These are phyloP conservation scores for Sphaerulina populicola DNA, from an alignment of 2,329 filamentous ascomycete genomes.

Conservation along the genomic window DNA sequence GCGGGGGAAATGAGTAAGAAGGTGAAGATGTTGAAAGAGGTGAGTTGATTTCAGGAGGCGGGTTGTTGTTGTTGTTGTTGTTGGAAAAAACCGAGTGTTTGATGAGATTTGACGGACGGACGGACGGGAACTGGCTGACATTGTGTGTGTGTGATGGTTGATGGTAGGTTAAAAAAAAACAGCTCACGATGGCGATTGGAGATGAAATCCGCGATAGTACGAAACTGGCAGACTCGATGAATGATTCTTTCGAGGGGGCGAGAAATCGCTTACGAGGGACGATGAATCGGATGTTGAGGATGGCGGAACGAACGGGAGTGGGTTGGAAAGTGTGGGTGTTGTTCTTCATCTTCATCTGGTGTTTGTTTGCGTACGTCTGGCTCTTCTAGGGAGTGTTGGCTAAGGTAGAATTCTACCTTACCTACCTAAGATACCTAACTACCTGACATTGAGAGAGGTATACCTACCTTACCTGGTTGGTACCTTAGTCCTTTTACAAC, in stretches of 20 bases:
- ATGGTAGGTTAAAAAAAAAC: too few species aligned
- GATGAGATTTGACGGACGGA: background rate
- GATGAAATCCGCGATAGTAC: slow-evolving; percentile 90
- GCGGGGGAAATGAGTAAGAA: slow-evolving; percentile 86
- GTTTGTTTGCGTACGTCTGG: slow-evolving; percentile 91
- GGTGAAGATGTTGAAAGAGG: slow-evolving; percentile 80
- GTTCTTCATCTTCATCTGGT: slow-evolving; percentile 75
- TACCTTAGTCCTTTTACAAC: too few species aligned
- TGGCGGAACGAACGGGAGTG: slow-evolving; percentile 91
- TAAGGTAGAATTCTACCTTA: too few species aligned
- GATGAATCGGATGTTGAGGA: slow-evolving; percentile 93
- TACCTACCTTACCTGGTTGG: too few species aligned
- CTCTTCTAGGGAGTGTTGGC: too few species aligned
- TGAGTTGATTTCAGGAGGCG: too few species aligned
- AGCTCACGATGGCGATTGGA: slow-evolving; percentile 80
- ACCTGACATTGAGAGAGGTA: too few species aligned
- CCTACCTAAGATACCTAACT: too few species aligned
- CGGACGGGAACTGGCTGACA: background rate
- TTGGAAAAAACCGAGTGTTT: too few species aligned
- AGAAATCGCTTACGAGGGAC: slow-evolving; percentile 73
- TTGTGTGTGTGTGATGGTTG: slow-evolving; percentile 43
- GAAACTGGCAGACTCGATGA: slow-evolving; percentile 87
- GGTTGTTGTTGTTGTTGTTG: too few species aligned
- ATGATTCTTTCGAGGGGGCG: slow-evolving; percentile 84
- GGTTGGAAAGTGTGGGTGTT: slow-evolving; percentile 89